phyloP scores from a whole-genome alignment of 2,329 filamentous ascomycete genomes.

The Aspergillus brunneoviolaceus region DNA sequence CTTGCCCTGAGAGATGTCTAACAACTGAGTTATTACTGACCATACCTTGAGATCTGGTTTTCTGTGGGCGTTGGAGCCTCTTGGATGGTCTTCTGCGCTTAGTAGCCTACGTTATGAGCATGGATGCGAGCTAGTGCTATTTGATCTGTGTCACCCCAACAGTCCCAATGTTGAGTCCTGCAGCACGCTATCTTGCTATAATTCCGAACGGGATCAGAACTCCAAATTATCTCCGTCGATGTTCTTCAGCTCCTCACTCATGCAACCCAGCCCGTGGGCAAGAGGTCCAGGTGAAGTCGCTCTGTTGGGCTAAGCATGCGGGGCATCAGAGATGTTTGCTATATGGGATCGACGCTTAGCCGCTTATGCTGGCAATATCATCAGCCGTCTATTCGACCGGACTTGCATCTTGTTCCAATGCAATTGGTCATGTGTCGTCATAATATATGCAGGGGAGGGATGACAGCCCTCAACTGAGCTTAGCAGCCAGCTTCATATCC shows the following conservation, averaged over 20 bases:
- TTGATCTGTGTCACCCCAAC: background rate
- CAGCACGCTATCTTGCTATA: background rate
- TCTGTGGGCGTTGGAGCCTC: background rate
- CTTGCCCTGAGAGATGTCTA: no score
- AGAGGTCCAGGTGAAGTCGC: no score
- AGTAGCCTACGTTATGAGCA: background rate
- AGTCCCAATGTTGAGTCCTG: background rate
- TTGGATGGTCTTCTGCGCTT: background rate
- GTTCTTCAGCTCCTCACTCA: no score
- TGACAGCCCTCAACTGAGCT: constrained; percentile 11
- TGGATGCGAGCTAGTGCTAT: background rate
- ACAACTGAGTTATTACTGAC: no score
- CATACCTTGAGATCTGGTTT: background rate
- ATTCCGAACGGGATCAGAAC: background rate
- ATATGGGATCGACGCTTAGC: no score
- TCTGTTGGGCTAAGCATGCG: no score
- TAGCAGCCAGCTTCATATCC: constrained; percentile 49
- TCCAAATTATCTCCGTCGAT: background rate
- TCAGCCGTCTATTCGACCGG: no score
- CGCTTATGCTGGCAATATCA: no score
- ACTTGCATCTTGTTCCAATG: background rate
- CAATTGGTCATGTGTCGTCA: background rate
- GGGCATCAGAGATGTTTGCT: no score
- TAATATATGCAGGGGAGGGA: background rate
- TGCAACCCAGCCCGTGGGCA: no score